Conservation (phyloP, 164 flowering plant species). For the Liriodendron chinense region DNA sequence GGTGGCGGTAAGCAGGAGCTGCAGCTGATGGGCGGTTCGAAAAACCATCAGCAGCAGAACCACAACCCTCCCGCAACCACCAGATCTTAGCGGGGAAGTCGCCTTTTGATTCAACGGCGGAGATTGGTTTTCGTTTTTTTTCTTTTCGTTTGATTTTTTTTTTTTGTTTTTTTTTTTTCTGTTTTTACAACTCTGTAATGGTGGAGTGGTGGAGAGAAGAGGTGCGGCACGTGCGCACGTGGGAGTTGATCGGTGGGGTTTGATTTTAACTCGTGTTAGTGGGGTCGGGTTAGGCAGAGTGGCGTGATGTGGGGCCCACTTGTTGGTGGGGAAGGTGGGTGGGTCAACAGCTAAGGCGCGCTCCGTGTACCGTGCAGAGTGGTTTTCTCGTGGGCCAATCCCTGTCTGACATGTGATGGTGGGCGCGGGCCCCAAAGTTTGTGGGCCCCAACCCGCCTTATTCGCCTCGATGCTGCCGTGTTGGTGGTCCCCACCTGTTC, state of each 20-base stretch:
- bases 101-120: neutral
- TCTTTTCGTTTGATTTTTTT: neutral
- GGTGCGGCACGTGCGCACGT: conserved; percentile 3
- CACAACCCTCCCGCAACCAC: neutral
- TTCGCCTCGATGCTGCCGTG: neutral
- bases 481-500: neutral
- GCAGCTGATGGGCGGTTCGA: conserved; percentile 37
- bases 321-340: conserved; percentile 1
- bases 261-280: neutral
- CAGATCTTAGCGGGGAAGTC: neutral
- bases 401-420: conserved; percentile 1
- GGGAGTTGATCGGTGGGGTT: neutral
- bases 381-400: conserved; percentile 1
- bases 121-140: neutral
- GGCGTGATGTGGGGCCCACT: conserved; percentile 2
- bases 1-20: conserved; percentile 29
- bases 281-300: conserved; percentile 12
- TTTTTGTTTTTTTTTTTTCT: neutral
- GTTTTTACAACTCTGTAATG: too few species aligned
- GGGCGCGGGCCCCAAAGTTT: conserved; percentile 2
- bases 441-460: neutral
- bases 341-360: conserved; percentile 5
- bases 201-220: neutral
- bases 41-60: conserved; percentile 7
- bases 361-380: conserved; percentile 7